Evolutionary conservation across 441 rosid genomes (phyloP), one percentile per base, ranked within the genome.

Genomic region (Populus hybrid): DNA sequence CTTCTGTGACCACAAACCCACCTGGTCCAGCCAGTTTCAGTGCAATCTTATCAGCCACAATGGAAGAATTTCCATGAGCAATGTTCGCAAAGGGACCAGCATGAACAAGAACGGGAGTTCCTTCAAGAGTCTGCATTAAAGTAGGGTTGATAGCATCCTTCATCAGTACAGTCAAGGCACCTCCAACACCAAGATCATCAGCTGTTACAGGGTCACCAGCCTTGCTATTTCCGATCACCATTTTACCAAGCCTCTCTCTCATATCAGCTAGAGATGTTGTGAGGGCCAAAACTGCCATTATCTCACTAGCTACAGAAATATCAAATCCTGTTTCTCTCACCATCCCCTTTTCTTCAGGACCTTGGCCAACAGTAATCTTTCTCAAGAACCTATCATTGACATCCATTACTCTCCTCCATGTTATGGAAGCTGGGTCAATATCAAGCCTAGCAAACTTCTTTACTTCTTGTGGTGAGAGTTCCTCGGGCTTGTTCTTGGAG

Each of bases 51-150:
- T 96, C 99, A 32, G 99, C 99, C 68, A 96, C 95, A 6, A 96
- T 88, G 14, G 99, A 96, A 24, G 99, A 96, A 82, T 96, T 96
- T 12, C 99, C 99, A 73, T 94, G 99, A 79, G 99, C 99, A 78
- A 96, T 96, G 78, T 94, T 96, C 23, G 99, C 99, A 86, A 96
- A 96, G 20, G 98, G 99, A 79, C 99, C 99, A 2, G 99, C 99
- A 71, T 96, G 99, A 74, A 96, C 99, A 36, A 96, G 90, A 64
- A 94, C 98, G 74, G 99, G 99, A 30, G 98, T 96, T 40, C 98
- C 98, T 86, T 96, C 99, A 53, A 96, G 94, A n/a, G 99, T 96
- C 85, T 96, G 99, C 99, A 96, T 96, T 73, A 96, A 79, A 64
- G 99, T 94, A 1, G 99, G 99, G 84, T 94, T 87, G 64, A 96